Conservation (phyloP, 2,329 filamentous ascomycete genomes). For the Zymoseptoria passerinii region DNA sequence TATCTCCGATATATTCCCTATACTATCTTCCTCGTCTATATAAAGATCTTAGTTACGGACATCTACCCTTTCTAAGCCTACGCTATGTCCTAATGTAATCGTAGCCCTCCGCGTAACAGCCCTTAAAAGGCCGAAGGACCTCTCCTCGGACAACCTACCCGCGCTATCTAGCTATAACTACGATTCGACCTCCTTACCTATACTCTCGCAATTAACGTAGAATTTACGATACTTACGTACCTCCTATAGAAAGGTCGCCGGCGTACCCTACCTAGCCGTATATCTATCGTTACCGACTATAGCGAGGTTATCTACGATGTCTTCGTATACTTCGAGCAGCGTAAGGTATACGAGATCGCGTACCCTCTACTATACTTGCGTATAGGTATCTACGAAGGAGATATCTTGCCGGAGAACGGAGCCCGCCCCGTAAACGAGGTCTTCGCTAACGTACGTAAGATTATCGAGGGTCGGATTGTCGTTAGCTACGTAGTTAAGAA, state of each 20-base stretch:
- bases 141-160: neutral
- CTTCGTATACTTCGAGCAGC: neutral
- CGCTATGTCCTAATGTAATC: neutral
- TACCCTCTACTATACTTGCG: neutral
- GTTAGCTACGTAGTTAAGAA: conserved; percentile 1
- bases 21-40: no score
- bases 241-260: neutral
- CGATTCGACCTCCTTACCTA: neutral
- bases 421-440: neutral
- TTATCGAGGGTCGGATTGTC: neutral
- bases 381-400: neutral
- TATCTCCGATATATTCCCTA: no score
- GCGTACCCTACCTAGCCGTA: neutral
- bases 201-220: conserved; percentile 1
- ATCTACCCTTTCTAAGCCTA: no score
- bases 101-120: neutral
- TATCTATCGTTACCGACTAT: neutral
- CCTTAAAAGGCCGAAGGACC: neutral
- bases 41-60: no score
- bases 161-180: neutral
- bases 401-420: neutral
- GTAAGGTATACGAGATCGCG: neutral
- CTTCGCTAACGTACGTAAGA: neutral
- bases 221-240: neutral
- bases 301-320: conserved; percentile 3